Conservation (phyloP, 768 basidiomycete species). For the Lentinula guzmanii region DNA sequence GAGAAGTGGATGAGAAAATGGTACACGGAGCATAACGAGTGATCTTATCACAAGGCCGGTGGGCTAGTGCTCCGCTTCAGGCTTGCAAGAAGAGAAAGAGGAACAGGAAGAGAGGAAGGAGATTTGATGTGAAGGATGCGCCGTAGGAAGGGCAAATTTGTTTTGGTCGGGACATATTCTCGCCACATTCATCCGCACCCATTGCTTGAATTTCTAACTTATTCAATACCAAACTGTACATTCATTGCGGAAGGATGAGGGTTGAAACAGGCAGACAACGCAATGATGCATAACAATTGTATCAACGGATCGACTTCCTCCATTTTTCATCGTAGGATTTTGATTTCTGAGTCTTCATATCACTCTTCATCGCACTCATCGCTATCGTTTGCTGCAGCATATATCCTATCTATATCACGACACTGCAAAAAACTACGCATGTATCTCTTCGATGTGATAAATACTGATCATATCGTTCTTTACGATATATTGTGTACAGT, state of each 20-base stretch:
- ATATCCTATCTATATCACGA: neutral
- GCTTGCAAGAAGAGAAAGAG: neutral
- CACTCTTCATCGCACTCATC: neutral
- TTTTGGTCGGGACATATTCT: neutral
- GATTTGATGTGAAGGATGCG: neutral
- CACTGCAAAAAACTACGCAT: neutral
- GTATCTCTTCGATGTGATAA: neutral
- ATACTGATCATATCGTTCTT: too few relatives aligned
- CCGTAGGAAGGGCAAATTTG: neutral
- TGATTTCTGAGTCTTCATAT: neutral
- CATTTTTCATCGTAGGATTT: neutral
- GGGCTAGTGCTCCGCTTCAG: neutral
- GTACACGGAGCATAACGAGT: conserved; percentile 15
- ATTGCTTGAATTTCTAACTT: neutral
- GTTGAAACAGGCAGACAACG: neutral
- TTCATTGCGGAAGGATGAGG: neutral
- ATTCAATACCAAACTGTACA: neutral
- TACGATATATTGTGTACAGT: too few relatives aligned
- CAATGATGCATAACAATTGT: neutral
- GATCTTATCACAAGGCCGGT: neutral
- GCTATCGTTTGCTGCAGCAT: neutral
- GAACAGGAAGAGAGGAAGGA: neutral
- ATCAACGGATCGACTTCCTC: neutral
- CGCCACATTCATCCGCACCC: neutral
- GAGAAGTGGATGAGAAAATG: conserved; percentile 58